Evolutionary conservation across 2,329 filamentous ascomycete species (phyloP), one percentile per base, ranked within the genome.

Genomic region (Talaromyces sp.): DNA sequence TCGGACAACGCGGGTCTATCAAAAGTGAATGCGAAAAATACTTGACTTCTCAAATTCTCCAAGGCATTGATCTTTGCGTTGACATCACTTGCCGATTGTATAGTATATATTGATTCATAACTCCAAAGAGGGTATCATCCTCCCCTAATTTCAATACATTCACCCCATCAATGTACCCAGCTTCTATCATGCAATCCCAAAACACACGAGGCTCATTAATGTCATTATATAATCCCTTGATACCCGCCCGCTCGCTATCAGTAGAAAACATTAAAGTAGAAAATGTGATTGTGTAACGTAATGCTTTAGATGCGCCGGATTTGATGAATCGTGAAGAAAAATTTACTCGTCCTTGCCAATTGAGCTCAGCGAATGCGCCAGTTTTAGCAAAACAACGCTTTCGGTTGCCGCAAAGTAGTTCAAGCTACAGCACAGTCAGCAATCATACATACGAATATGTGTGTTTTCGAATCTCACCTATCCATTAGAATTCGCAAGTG

Each of bases 351-450:
- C 75, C 59, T 75, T 76, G 63, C 70, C 72, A 59, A 77, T 75
- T 3, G 74, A 72, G 62, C 74, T 77, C 53, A 77, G 61, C 0
- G 75, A 73, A 62, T 77, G 75, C 11, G 75, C 75, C 17, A 99
- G 80, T 65, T 92, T 93, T 63, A 97, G 78, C 65, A 99, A 82
- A 19, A 96, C 94, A 3, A 97, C 93, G 43, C 94, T 97, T 79
- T 99, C 94, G 0, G 94, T 97, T 0, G 94, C 94, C 2, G 94
- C 94, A 68, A 97, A 95, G 75, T 97, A 96, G 68, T 99, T 97
- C 64, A 99, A 63, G 62, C 75, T 77, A 52, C 1, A 27, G 9
- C 6, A 10, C 24, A 54, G 14, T 35, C 51, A 54, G 31, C 31
- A 19, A 46, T 7, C 24, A 41, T 35, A 43, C 19, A 50, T n/a